Percentiles rank a stretch among this genome's conserved stretches.
Evolutionary conservation across 306 rosid species (phyloP).

Genomic region (Vigna unguiculata): DNA sequence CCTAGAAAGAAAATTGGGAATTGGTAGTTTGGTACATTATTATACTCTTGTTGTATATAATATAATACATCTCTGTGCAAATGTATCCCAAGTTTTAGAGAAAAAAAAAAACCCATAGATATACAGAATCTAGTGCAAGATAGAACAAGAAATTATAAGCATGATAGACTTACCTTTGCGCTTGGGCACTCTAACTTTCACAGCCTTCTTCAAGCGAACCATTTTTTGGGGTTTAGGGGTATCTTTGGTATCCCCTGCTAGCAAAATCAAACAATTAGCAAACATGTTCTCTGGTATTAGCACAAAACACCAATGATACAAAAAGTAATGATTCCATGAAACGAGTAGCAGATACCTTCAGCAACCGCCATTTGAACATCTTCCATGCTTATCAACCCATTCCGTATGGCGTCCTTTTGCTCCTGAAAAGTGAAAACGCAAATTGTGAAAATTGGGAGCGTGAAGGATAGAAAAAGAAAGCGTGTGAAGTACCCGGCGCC

Average conservation of each 20-base stretch:
- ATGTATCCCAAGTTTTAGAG: no score
- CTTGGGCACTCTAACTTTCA: conserved; percentile 68
- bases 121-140: not conserved
- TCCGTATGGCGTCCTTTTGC: conserved; percentile 71
- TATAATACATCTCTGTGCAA: no score
- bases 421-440: conserved; percentile 55
- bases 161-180: conserved; percentile 51
- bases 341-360: conserved; percentile 54
- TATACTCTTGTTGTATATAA: not conserved
- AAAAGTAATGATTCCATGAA: not conserved
- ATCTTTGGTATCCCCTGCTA: conserved; percentile 48
- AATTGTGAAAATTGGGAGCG: not conserved
- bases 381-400: conserved; percentile 75
- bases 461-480: not conserved
- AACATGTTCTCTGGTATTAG: conserved; percentile 11
- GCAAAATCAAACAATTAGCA: conserved; percentile 30
- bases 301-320: not conserved
- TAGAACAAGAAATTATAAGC: not conserved
- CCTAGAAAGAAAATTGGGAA: not conserved
- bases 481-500: conserved; percentile 68
- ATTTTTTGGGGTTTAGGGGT: conserved; percentile 38
- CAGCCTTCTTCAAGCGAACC: conserved; percentile 62
- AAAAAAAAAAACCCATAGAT: not conserved
- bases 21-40: not conserved
- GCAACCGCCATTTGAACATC: conserved; percentile 90